Base-by-base conservation (phyloP, 1,284 basidiomycete genomes). In the Apiotrichum gamsii region DNA sequence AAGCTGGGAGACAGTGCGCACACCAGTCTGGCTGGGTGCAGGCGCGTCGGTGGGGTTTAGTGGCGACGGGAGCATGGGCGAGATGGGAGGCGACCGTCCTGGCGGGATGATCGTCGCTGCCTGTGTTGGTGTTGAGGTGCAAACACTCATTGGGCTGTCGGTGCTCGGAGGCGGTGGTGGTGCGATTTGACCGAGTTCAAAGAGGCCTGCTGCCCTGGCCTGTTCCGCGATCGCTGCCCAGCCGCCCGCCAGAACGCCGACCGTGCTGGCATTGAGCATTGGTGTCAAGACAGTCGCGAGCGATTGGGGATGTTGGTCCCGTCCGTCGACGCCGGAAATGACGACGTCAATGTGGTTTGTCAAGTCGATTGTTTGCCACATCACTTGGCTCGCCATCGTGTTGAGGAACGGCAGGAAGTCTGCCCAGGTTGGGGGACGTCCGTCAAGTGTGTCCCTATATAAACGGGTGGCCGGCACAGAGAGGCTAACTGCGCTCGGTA, bases 351-450 rank as follows among this genome's bases (percentile, higher is more conserved):
- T 21, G 64, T 83, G 76, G 9, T 80, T 64, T 4, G 74, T 29
- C 18, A 41, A 33, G 39, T 59, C 47, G 14, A 52, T 33, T 13
- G 34, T 61, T 59, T 86, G 84, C 86, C 87, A 88, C 15, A 74
- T 67, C 3, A 70, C 71, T 61, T 82, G 83, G 14, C 83, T 84
- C 15, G 78, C 72, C 32, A 85, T 81, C 0, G 85, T 86, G 8
- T 83, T 86, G 58, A 90, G 80, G 65, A 83, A 90, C 54, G 84
- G 81, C 36, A 82, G 79, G 38, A 90, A 72, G 0, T 81, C 77
- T 51, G 82, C 78, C 54, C 89, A 76, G 25, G 77, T 47, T n/a
- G n/a, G n/a, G n/a, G n/a, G n/a, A n/a, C n/a, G n/a, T n/a, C n/a
- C n/a, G n/a, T n/a, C n/a, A n/a, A n/a, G n/a, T n/a, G n/a, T n/a